Percentiles rank a stretch among this genome's conserved stretches.
Conservation (phyloP, 768 basidiomycete genomes). For the Rhodotorula diobovata region DNA sequence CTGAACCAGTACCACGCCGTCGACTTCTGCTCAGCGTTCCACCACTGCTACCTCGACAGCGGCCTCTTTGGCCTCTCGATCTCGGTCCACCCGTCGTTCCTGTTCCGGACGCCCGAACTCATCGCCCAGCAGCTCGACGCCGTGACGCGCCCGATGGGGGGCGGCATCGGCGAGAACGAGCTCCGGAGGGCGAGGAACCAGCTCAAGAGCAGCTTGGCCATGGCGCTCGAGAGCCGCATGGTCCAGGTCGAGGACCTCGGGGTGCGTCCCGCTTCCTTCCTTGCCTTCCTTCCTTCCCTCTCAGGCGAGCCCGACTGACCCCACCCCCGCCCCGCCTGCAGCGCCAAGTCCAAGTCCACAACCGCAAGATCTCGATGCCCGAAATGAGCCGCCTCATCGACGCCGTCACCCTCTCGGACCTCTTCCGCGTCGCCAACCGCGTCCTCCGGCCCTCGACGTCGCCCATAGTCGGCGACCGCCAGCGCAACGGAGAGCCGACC, state of each 20-base stretch:
- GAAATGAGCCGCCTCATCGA: conserved; percentile 90
- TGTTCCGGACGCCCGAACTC: conserved; percentile 66
- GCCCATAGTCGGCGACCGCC: conserved; percentile 35
- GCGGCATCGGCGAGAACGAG: conserved; percentile 55
- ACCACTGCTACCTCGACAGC: conserved; percentile 93
- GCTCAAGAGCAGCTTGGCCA: conserved; percentile 83
- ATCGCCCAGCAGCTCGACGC: conserved; percentile 81
- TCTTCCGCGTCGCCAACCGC: conserved; percentile 69
- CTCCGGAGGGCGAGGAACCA: conserved; percentile 88
- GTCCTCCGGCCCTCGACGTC: conserved; percentile 53
- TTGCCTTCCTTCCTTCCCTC: not conserved
- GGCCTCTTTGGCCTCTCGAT: conserved; percentile 89
- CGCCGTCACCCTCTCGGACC: conserved; percentile 62
- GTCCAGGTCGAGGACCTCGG: conserved; percentile 43
- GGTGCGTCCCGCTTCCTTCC: conserved; percentile 9
- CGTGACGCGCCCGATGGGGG: conserved; percentile 56
- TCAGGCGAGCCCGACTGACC: not conserved
- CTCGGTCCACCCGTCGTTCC: conserved; percentile 66
- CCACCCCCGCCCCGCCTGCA: not conserved
- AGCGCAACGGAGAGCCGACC: conserved; percentile 61
- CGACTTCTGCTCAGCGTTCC: conserved; percentile 93
- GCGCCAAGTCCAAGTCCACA: conserved; percentile 81
- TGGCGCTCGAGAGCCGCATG: conserved; percentile 61
- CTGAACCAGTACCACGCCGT: conserved; percentile 89
- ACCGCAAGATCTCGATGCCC: conserved; percentile 73